Evolutionary conservation across 495 filamentous ascomycete species (phyloP).

Genomic region (Pseudomonodictys pantanalensis): DNA sequence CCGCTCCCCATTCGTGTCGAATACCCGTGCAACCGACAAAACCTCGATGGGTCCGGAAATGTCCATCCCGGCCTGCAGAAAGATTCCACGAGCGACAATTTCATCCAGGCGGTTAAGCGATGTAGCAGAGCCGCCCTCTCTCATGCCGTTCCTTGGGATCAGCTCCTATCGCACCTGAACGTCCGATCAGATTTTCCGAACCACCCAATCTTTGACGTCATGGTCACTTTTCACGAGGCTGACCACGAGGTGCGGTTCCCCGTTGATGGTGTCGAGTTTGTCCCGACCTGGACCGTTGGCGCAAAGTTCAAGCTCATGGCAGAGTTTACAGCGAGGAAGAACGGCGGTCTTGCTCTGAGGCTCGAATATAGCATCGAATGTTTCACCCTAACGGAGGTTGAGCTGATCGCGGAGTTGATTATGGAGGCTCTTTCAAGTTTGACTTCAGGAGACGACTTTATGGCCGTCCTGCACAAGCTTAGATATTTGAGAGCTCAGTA

Average conservation of each 20-base stretch:
- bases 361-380: constrained; percentile 18
- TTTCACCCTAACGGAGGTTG: constrained; percentile 1
- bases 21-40: constrained; percentile 2
- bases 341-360: constrained; percentile 4
- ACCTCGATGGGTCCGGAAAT: too few species aligned
- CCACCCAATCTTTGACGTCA: constrained; percentile 38
- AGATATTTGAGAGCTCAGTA: too few species aligned
- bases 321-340: constrained; percentile 23
- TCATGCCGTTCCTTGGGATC: constrained; percentile 34
- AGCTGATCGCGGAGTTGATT: background rate
- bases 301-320: constrained; percentile 37
- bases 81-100: background rate
- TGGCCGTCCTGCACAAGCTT: too few species aligned
- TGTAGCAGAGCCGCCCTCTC: constrained; percentile 31
- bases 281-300: constrained; percentile 27
- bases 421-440: background rate
- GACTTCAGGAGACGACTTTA: background rate
- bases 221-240: constrained; percentile 40
- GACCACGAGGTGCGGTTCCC: background rate
- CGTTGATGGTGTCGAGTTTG: constrained; percentile 14
- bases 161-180: constrained; percentile 31
- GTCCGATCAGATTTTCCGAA: constrained; percentile 29
- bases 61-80: too few species aligned
- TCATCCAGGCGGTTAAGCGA: constrained; percentile 20
- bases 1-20: constrained; percentile 40